Percentiles rank a stretch among this genome's conserved stretches.
Conservation (phyloP, 805 yeast species). For the Ogataea paradorogensis region DNA sequence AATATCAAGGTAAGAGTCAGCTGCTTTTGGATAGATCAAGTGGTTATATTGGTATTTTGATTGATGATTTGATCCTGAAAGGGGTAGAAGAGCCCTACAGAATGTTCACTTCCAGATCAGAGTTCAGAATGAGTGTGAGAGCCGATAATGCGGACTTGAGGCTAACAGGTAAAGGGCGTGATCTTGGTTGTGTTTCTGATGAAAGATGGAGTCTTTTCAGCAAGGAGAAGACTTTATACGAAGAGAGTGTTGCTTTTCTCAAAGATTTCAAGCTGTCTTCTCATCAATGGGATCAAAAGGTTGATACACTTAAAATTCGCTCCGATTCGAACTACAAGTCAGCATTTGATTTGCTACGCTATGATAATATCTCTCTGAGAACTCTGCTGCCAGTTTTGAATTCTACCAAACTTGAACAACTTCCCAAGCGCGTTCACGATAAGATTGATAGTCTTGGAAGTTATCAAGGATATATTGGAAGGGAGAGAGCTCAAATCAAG, state of each 20-base stretch:
- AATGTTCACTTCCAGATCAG: slow-evolving; percentile 96
- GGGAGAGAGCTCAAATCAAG: slow-evolving; percentile 65
- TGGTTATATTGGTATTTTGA: slow-evolving; percentile 88
- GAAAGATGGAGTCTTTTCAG: slow-evolving; percentile 51
- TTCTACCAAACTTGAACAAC: slow-evolving; percentile 21
- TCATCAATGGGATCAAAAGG: slow-evolving; percentile 55
- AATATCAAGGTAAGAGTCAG: slow-evolving; percentile 38
- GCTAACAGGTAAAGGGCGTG: slow-evolving; percentile 65
- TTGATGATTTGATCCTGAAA: slow-evolving; percentile 90
- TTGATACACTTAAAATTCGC: slow-evolving; percentile 49
- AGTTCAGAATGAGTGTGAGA: slow-evolving; percentile 83
- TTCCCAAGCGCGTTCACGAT: slow-evolving; percentile 47
- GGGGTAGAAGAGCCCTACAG: slow-evolving; percentile 97
- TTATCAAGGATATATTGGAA: slow-evolving; percentile 74
- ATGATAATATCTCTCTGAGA: slow-evolving; percentile 40
- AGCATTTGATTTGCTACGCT: slow-evolving; percentile 72
- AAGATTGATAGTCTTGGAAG: slow-evolving; percentile 76
- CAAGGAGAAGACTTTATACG: slow-evolving; percentile 43
- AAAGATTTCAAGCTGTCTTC: slow-evolving; percentile 48
- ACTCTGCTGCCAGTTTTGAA: slow-evolving; percentile 37
- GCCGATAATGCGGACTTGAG: slow-evolving; percentile 93
- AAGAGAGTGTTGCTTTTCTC: slow-evolving; percentile 45
- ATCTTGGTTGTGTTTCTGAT: slow-evolving; percentile 63
- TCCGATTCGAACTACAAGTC: slow-evolving; percentile 50
- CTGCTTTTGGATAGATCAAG: slow-evolving; percentile 68